Evolutionary conservation across 352 stramenopile genomes (phyloP), one percentile per base, ranked within the genome.

Genomic region (Peronospora belbahrii): DNA sequence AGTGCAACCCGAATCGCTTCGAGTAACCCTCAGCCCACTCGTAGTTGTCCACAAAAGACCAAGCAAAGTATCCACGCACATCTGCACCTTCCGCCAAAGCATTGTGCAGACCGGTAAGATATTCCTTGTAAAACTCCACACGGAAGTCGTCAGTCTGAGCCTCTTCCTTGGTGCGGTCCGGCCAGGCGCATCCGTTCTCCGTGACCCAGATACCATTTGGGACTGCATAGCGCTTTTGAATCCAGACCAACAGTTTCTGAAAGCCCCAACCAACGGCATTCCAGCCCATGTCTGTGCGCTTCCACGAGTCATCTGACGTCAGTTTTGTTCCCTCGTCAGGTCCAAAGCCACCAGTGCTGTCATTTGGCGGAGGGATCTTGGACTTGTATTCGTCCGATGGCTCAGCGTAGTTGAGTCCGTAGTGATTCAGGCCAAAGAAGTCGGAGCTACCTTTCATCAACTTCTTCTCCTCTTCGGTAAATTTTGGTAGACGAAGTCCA

Each of bases 371-470:
- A 2, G 43, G 22, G 15, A 69, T 62, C 6, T 66, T 60, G n/a
- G 49, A 62, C 23, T 78, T 39, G 14, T 67, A 85, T 38, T 62
- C 67, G 13, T 61, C 43, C 4, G 67, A 77, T 2, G 69, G 65
- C 52, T 62, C 70, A 3, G 37, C 31, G 42, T 79, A 82, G 44
- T 49, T 60, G 13, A 77, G 81, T 23, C 74, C 80, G 66, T 98
- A 98, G 62, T 97, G 87, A 66, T 98, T 98, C 1, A 98, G 61
- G 1, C 88, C 93, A 27, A 98, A 87, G 61, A 97, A 98, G 54
- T 98, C 94, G 23, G 55, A 74, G 41, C 78, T 95, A 6, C 74
- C 79, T 34, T 81, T 76, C 11, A 98, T 43, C 17, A 88, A 38
- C 18, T 70, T 68, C 42, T 82, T 74, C 51, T 97, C 77, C 13